Evolutionary conservation across 495 filamentous ascomycete genomes (phyloP).

Genomic region (Penicillium ochrochloron): DNA sequence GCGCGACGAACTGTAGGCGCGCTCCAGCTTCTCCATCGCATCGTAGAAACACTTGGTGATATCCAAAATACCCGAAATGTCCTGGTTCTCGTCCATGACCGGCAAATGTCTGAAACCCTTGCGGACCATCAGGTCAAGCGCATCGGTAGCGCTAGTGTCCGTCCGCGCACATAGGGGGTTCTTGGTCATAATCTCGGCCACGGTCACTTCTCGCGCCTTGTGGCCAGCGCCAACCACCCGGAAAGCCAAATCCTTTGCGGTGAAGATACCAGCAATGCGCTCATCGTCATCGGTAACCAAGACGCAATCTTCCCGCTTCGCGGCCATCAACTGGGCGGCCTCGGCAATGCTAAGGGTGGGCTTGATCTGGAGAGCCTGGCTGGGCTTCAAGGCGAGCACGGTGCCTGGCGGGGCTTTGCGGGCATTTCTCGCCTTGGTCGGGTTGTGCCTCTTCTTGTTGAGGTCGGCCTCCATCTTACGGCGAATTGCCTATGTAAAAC

Average conservation of each 20-base stretch:
- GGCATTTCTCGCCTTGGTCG: conserved; percentile 74
- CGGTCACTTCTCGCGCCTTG: conserved; percentile 86
- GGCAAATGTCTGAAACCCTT: conserved; percentile 98
- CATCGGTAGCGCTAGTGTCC: conserved; percentile 97
- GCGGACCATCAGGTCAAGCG: conserved; percentile 94
- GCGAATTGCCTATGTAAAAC: conserved; percentile 77
- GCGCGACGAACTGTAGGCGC: conserved; percentile 93
- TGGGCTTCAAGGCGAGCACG: conserved; percentile 92
- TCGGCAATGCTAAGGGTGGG: conserved; percentile 92
- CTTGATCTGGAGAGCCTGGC: conserved; percentile 97
- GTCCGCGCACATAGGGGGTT: conserved; percentile 97
- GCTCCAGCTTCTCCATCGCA: conserved; percentile 98
- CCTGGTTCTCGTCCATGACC: conserved; percentile 99
- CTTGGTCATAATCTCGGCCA: conserved; percentile 99
- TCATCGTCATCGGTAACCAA: conserved; percentile 98
- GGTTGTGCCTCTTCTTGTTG: conserved; percentile 89
- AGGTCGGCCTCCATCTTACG: conserved; percentile 96
- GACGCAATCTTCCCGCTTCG: conserved; percentile 98
- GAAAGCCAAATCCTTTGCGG: conserved; percentile 97
- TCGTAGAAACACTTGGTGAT: conserved; percentile 99
- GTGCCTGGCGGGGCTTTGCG: conserved; percentile 95
- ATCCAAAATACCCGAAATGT: conserved; percentile 97
- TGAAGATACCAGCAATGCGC: conserved; percentile 97
- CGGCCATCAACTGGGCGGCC: conserved; percentile 97
- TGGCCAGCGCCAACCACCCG: conserved; percentile 92